These are phyloP conservation scores for Saccharomyces hybrid DNA, from an alignment of 1,139 yeast species.

Conservation along the genomic window DNA sequence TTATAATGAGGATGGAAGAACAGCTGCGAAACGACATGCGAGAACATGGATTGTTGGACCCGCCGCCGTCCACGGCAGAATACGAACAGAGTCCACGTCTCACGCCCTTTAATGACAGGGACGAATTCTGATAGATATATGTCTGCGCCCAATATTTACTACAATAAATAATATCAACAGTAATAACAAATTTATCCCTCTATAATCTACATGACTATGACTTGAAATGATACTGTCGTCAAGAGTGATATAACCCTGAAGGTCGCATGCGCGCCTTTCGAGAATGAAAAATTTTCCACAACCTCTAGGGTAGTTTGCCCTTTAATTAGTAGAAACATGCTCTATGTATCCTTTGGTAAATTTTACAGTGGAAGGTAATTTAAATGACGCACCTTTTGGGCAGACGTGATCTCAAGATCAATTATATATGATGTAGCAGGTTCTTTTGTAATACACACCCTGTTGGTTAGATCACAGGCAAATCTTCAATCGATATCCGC, in stretches of 20 bases:
- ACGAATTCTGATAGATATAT: neutral
- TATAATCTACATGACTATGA: neutral
- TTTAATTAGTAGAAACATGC: neutral
- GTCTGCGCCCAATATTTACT: neutral
- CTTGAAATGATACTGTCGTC: neutral
- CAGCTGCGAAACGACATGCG: conserved; percentile 14
- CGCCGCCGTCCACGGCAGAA: neutral
- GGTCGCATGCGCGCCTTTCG: neutral
- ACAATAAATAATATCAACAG: neutral
- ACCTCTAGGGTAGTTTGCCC: neutral
- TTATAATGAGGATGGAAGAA: conserved; percentile 16
- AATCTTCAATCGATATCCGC: neutral
- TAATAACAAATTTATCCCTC: neutral
- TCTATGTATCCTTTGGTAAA: neutral
- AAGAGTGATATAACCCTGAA: neutral
- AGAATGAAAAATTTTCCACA: neutral
- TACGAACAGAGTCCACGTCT: neutral
- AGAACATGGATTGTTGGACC: conserved; percentile 7
- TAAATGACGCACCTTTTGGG: neutral
- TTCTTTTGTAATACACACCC: neutral
- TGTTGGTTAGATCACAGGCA: neutral
- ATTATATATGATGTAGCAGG: neutral
- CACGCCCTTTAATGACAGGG: neutral
- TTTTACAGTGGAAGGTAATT: neutral
- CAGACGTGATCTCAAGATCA: neutral